Evolutionary conservation across 148 eudicot species (phyloP), one percentile per base, ranked within the genome.

Genomic region (Chenopodium suecicum): DNA sequence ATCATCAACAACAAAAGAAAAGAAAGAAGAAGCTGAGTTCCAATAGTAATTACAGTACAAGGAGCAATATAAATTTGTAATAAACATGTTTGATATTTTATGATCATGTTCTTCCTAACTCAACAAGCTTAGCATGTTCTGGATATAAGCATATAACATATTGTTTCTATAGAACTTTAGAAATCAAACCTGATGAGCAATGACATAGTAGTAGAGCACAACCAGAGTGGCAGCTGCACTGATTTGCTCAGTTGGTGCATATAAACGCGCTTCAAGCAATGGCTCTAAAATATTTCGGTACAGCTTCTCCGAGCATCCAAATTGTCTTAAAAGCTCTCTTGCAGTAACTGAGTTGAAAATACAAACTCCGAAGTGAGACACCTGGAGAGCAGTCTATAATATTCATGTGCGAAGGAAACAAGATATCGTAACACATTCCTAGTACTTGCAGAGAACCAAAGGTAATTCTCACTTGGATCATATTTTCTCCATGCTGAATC

Each of bases 221-320:
- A 89, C 89, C 78, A 93, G 84, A 74, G 93, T 90, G 82, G 94
- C 97, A 72, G 97, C 93, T 75, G 93, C 94, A 81, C 94, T 91
- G 74, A 92, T 87, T 85, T 88, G 93, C 90, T 93, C 97, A 50
- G 91, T 88, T 58, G 97, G 92, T 78, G 97, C 90, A 85, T 89
- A 93, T 83, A 91, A 90, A 74, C 91, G 85, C 79, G 90, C 93
- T 89, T 87, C 91, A 83, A 91, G 88, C 86, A 90, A 72, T 17
- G 97, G 92, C 86, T 87, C 86, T 74, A 93, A 46, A 74, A 93
- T 81, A 78, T 86, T 75, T 69, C 83, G 85, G 77, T 87, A 91
- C 32, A 91, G 83, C 80, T 86, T 90, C 68, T 90, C 93, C 16
- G 97, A 91, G 89, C 92, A 90, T 76, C 92, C 91, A 86, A 85